A percentile compares a stretch with the other conserved stretches of the same genome.
These are phyloP conservation scores for Geranomyces variabilis DNA, from an alignment of 192 early-diverging fungal species.

Conservation along the genomic window DNA sequence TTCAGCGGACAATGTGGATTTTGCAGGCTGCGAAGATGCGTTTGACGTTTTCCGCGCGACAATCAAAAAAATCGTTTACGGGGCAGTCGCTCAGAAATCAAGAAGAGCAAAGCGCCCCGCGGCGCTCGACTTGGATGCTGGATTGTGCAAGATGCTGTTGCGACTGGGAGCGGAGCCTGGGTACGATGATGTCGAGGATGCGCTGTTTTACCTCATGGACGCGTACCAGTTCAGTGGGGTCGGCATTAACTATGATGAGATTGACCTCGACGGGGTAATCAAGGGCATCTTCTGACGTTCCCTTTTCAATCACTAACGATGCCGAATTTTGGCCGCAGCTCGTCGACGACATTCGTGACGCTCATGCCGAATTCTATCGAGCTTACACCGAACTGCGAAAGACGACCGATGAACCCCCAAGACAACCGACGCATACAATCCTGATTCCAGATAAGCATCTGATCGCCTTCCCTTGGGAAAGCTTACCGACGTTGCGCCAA, in stretches of 20 bases:
- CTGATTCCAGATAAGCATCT: constrained; percentile 84
- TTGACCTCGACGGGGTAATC: constrained; percentile 54
- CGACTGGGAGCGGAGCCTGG: constrained; percentile 57
- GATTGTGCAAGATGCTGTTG: constrained; percentile 59
- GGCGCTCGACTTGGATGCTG: constrained; percentile 59
- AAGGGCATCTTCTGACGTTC: too few relatives aligned
- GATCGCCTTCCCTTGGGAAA: constrained; percentile 90
- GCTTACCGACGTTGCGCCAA: constrained; percentile 69
- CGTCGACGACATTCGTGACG: constrained; percentile 33
- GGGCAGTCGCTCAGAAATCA: constrained; percentile 43
- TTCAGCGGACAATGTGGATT: constrained; percentile 28
- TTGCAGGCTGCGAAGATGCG: constrained; percentile 8
- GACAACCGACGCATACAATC: constrained; percentile 61
- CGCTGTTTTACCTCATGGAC: constrained; percentile 70
- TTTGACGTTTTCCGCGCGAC: constrained; percentile 13
- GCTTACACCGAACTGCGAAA: constrained; percentile 13
- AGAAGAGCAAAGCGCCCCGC: constrained; percentile 17
- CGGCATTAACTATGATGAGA: constrained; percentile 58
- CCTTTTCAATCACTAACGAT: too few relatives aligned
- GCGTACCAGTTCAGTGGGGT: constrained; percentile 59
- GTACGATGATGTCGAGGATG: constrained; percentile 68
- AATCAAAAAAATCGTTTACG: constrained; percentile 53
- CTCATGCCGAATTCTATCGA: constrained; percentile 32
- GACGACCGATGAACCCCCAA: neutral
- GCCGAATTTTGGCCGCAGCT: neutral